Base-by-base conservation (phyloP, 805 yeast species). In the Schwanniomyces polymorphus region DNA sequence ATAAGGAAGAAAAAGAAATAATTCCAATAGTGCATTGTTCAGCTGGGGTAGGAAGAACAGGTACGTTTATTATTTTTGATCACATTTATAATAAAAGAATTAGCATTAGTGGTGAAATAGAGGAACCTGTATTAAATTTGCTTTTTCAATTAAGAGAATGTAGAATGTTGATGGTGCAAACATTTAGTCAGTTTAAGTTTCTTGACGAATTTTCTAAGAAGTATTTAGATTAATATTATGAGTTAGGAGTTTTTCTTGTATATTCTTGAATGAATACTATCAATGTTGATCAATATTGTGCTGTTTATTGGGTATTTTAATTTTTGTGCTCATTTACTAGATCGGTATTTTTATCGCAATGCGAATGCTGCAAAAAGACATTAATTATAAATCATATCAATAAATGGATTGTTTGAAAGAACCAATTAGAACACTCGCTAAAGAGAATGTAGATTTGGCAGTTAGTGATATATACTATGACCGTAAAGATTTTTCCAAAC, bases 31-130 rank as follows among this genome's bases (percentile, higher is more conserved):
- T 65, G 11, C 79, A 75, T 51, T 75, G 80, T 45, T 74, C 79
- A 6, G 80, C 80, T 6, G 80, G 80, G 0, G 79, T 75, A 1
- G 80, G 80, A 3, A 56, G 80, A 49, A 70, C 78, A 0, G 76
- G 75, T 2, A 68, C 75, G 0, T 66, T 68, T 44, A 68, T 67
- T 33, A 70, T 72, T 5, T 54, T 64, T 50, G 75, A 64, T 59
- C 69, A 66, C 54, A 48, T 72, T 47, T 42, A 60, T 56, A 55
- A 34, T 50, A 55, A 46, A 10, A 37, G 42, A 25, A 23, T 21
- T 23, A 14, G 27, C n/a, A 14, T 23, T 27, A 18, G n/a, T 12
- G 26, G 17, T 4, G 42, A 35, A 7, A 12, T 34, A 12, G 40
- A 45, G 12, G 75, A 72, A 45, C 61, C 67, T 4, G 60, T 72